Evolutionary conservation across 805 yeast genomes (phyloP), one percentile per base, ranked within the genome.

Genomic region (Nakazawaea molendinolei): DNA sequence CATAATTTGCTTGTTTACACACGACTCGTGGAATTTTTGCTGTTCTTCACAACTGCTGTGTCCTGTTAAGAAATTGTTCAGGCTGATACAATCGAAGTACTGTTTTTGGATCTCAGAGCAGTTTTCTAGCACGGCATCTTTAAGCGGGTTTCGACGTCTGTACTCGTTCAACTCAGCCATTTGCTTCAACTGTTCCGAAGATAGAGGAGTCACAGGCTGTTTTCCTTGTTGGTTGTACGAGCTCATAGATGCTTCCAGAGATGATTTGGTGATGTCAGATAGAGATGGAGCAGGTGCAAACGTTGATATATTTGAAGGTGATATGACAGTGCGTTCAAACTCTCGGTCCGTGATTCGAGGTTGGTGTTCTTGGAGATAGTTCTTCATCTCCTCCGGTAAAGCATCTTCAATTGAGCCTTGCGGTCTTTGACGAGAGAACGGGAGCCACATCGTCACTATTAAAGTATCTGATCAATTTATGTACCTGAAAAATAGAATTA

Each of bases 91-190:
- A 13, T 51, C 43, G 18, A 53, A 40, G 33, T 51, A 56, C 23
- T 30, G 28, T n/a, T 42, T 31, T 30, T 55, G 60, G 5, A 56
- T 42, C 35, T 59, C 65, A 10, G 61, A 45, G 36, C 65, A 60
- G 38, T 60, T 60, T 9, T 50, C 48, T 4, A 49, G 38, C 2
- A 56, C 52, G 2, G 57, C 50, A 38, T 55, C 59, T 13, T 45
- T 43, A 8, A 46, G 31, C 3, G 52, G 46, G 33, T 55, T 47
- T 19, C 47, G 46, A 19, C 61, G 47, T 28, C 46, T 44, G 40
- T 59, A 60, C 5, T 34, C 43, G 3, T 55, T 56, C n/a, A 54
- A 38, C 22, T 47, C 49, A 17, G 43, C 34, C 25, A 20, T 23
- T 10, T 38, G 32, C 26, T 29, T 36, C 13, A 49, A 31, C 23